A percentile compares a stretch with the other conserved stretches of the same genome.
Evolutionary conservation across 2,329 filamentous ascomycete species (phyloP).

Genomic region (Akanthomyces dipterigenus): DNA sequence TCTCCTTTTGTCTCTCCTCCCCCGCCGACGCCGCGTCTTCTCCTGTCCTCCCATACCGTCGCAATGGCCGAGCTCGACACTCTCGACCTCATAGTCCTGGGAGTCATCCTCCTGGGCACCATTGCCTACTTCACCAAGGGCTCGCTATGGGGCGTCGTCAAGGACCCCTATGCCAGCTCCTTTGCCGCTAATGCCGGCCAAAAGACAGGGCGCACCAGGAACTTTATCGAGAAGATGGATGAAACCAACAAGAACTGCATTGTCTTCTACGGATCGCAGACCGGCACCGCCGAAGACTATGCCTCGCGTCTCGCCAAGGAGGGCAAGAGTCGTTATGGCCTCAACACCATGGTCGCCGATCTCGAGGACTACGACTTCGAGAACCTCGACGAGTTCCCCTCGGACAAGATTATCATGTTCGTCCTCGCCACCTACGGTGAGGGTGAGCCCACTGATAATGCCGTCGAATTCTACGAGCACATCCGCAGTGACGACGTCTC

Average conservation of each 20-base stretch:
- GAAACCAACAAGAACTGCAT: slow-evolving; percentile 95
- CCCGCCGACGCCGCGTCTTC: neutral
- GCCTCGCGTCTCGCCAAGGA: slow-evolving; percentile 95
- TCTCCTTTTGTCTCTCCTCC: neutral
- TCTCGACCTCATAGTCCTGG: slow-evolving; percentile 87
- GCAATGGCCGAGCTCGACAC: slow-evolving; percentile 94
- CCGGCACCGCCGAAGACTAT: slow-evolving; percentile 96
- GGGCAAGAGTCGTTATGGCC: slow-evolving; percentile 88
- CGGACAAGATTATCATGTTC: slow-evolving; percentile 90
- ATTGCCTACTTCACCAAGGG: slow-evolving; percentile 97
- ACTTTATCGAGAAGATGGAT: slow-evolving; percentile 93
- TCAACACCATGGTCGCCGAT: slow-evolving; percentile 98
- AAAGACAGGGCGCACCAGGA: slow-evolving; percentile 78
- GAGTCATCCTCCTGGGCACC: slow-evolving; percentile 76
- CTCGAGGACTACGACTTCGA: slow-evolving; percentile 97
- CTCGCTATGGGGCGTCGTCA: slow-evolving; percentile 80
- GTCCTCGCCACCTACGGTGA: slow-evolving; percentile 96
- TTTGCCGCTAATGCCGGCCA: slow-evolving; percentile 63
- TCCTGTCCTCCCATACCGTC: slow-evolving; percentile 17
- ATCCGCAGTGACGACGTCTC: slow-evolving; percentile 71
- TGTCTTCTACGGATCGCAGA: slow-evolving; percentile 97
- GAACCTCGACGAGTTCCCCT: slow-evolving; percentile 79
- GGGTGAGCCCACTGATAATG: slow-evolving; percentile 97
- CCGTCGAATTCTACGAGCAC: slow-evolving; percentile 98
- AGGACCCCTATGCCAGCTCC: slow-evolving; percentile 79